Conservation (phyloP, 306 rosid species). For the Prunus dulcis region DNA sequence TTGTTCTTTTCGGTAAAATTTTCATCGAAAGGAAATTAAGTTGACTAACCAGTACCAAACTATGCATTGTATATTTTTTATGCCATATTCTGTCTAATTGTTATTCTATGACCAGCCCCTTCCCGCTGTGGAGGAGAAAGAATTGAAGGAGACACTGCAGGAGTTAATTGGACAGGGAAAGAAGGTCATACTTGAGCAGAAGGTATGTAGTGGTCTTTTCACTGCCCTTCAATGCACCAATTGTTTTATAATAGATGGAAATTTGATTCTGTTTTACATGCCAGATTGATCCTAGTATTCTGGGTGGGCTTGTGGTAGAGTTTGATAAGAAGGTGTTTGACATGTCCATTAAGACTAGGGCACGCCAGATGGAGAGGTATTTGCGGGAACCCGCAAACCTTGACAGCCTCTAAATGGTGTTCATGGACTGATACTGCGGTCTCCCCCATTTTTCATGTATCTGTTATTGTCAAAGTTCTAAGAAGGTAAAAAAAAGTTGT, state of each 20-base stretch:
- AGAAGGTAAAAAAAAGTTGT: constrained; percentile 19
- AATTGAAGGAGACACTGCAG: constrained; percentile 76
- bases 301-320: constrained; percentile 86
- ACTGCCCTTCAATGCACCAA: neutral
- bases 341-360: constrained; percentile 85
- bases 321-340: constrained; percentile 79
- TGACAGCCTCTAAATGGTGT: constrained; percentile 43
- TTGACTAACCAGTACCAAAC: neutral
- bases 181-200: constrained; percentile 75
- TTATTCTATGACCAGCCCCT: constrained; percentile 53
- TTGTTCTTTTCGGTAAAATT: neutral
- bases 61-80: neutral
- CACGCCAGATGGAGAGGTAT: constrained; percentile 90
- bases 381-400: constrained; percentile 63
- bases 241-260: neutral
- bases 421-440: constrained; percentile 19
- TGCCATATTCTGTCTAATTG: neutral
- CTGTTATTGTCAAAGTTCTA: constrained; percentile 18
- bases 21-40: neutral
- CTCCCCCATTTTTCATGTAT: constrained; percentile 16
- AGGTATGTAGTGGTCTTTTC: constrained; percentile 43
- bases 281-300: constrained; percentile 84
- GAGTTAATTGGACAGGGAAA: constrained; percentile 70
- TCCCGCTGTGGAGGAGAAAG: constrained; percentile 88
- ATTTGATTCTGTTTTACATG: constrained; percentile 1